Percentiles rank a stretch among this genome's conserved stretches.
Conservation (phyloP, 176 grass and related monocot species). For the Poa pratensis region DNA sequence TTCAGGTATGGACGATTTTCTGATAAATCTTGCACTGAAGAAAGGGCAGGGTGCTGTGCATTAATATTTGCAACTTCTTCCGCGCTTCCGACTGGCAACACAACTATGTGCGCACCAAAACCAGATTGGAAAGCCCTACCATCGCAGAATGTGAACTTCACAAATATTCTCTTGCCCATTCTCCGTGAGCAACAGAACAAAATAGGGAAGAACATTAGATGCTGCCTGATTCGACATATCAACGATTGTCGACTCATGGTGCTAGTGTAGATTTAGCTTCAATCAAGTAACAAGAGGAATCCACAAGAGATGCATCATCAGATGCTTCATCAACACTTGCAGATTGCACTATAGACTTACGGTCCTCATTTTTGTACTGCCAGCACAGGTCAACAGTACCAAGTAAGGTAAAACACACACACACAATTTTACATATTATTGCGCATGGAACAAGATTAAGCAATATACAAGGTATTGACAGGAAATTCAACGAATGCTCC, state of each 20-base stretch:
- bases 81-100: too few relatives aligned
- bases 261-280: neutral
- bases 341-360: neutral
- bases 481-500: slow-evolving; percentile 20
- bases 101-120: too few relatives aligned
- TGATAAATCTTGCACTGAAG: neutral
- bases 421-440: slow-evolving; percentile 49
- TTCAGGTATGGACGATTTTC: neutral
- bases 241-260: neutral
- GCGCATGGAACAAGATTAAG: slow-evolving; percentile 24
- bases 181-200: neutral
- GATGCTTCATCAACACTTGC: neutral
- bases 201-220: neutral
- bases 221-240: neutral
- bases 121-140: neutral
- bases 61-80: too few relatives aligned
- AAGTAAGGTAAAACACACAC: neutral
- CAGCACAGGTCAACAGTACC: slow-evolving; percentile 9
- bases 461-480: slow-evolving; percentile 51
- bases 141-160: neutral
- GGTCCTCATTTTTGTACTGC: slow-evolving; percentile 14
- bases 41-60: neutral
- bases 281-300: slow-evolving; percentile 22
- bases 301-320: neutral
- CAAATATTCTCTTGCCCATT: neutral